phyloP scores from a whole-genome alignment of 1,284 basidiomycete species.

The Athelia sp. region DNA sequence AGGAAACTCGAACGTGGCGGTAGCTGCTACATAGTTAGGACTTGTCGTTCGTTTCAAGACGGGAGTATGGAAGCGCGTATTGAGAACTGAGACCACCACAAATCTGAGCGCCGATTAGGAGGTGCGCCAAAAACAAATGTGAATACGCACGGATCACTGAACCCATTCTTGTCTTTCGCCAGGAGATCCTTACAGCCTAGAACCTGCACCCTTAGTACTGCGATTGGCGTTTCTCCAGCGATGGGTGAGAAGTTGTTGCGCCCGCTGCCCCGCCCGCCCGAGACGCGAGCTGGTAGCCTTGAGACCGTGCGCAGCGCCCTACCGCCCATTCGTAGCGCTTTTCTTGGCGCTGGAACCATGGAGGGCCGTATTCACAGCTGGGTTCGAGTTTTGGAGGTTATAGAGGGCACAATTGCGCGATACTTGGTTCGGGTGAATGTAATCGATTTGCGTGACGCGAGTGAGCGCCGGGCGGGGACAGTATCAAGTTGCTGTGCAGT shows the following conservation, averaged over 20 bases:
- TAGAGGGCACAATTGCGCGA: too few species aligned
- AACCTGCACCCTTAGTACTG: slow-evolving; percentile 62
- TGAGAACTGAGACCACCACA: slow-evolving; percentile 65
- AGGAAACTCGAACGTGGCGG: slow-evolving; percentile 85
- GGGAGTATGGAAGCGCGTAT: slow-evolving; percentile 69
- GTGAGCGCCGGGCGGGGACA: too few species aligned
- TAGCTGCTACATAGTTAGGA: slow-evolving; percentile 65
- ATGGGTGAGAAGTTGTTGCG: slow-evolving; percentile 41
- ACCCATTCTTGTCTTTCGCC: slow-evolving; percentile 59
- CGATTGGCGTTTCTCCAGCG: slow-evolving; percentile 60
- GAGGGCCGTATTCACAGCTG: too few species aligned
- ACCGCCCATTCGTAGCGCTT: slow-evolving; percentile 39
- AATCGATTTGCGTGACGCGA: too few species aligned
- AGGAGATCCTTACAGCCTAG: slow-evolving; percentile 56
- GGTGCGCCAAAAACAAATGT: slow-evolving; percentile 3
- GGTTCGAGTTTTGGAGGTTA: too few species aligned
- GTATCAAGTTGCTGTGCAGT: too few species aligned
- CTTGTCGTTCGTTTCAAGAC: slow-evolving; percentile 79
- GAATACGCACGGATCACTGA: slow-evolving; percentile 67
- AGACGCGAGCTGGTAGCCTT: slow-evolving; percentile 38
- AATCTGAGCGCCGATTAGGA: slow-evolving; percentile 42
- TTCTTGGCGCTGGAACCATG: slow-evolving; percentile 30
- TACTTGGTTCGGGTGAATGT: too few species aligned
- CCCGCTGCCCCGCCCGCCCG: slow-evolving; percentile 32
- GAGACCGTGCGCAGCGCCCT: slow-evolving; percentile 44